Percentiles rank a stretch among this genome's conserved stretches.
These are phyloP conservation scores for Vitis hybrid DNA, from an alignment of 177 flowering plant species.

Conservation along the genomic window DNA sequence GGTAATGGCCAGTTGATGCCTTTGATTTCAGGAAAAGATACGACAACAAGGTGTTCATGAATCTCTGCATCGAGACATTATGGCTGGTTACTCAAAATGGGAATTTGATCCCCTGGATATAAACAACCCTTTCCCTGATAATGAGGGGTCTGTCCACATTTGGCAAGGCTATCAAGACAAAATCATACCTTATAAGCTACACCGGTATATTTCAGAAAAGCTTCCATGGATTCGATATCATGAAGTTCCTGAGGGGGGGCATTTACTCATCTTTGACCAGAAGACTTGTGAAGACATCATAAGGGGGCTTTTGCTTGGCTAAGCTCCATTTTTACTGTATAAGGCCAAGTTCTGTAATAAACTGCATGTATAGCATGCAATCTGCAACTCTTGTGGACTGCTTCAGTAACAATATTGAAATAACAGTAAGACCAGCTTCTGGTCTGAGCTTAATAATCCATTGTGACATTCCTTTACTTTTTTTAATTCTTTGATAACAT, in stretches of 20 bases:
- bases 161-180: slow-evolving; percentile 48
- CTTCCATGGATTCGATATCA: slow-evolving; percentile 49
- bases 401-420: no score
- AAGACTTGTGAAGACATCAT: slow-evolving; percentile 28
- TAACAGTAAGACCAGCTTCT: no score
- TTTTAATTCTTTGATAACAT: no score
- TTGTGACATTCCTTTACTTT: no score
- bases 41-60: slow-evolving; percentile 53
- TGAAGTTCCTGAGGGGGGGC: slow-evolving; percentile 43
- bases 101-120: slow-evolving; percentile 48
- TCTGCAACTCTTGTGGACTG: no score
- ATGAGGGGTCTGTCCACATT: slow-evolving; percentile 37
- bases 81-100: slow-evolving; percentile 42
- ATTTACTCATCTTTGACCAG: slow-evolving; percentile 25
- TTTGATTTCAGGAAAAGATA: slow-evolving; percentile 33
- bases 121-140: slow-evolving; percentile 35
- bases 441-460: no score
- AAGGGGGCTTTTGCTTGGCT: slow-evolving; percentile 35
- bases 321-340: slow-evolving; percentile 10
- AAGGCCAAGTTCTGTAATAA: not conserved
- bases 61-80: slow-evolving; percentile 44
- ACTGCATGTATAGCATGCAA: no score
- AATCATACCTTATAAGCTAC: slow-evolving; percentile 25
- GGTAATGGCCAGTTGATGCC: not conserved
- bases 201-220: slow-evolving; percentile 25